Base-by-base conservation (phyloP, 2,329 filamentous ascomycete genomes). In the Thermoascus crustaceus region DNA sequence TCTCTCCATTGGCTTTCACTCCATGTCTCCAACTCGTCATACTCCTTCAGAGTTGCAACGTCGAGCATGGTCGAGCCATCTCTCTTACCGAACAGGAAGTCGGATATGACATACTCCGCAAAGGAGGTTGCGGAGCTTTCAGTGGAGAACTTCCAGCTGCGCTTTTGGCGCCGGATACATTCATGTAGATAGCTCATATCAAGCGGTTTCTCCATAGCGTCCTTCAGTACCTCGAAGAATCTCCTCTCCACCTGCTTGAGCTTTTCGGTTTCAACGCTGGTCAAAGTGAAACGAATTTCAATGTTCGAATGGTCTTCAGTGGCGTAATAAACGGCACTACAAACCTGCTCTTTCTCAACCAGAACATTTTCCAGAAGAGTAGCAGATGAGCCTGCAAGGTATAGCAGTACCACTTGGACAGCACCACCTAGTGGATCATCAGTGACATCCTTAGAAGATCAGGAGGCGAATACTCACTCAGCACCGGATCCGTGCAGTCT, bases 141-240 rank as follows among this genome's bases (percentile, higher is more conserved):
- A 0, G 85, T 84, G 27, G 82, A 76, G 47, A 85, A 89, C 55
- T 87, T 88, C 52, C 86, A 75, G 51, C 88, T 84, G 30, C 88
- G 77, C 43, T 78, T 77, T 58, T 91, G 85, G 37, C 88, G 76
- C 48, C 76, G 76, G 32, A 98, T 78, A 57, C 88, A 95, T 47
- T 95, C 88, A 30, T 76, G 75, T 66, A 98, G 75, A 55, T 98
- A 98, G 1, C 73, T 71, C 82, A 96, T 86, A 47, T 98, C 86
- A 3, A 98, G 66, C 2, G 85, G 80, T 43, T 86, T 85, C 0
- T 49, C 42, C 19, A 83, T 80, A 8, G 89, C 84, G 34, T 94
- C 84, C 42, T 80, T 78, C 18, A 98, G 72, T 7, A 98, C 71
- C 38, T 87, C 78, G 42, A 94, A 83, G 30, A 98, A 76, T 22